Evolutionary conservation across 352 stramenopile genomes (phyloP), one percentile per base, ranked within the genome.

Genomic region (Globisporangium okanoganense): DNA sequence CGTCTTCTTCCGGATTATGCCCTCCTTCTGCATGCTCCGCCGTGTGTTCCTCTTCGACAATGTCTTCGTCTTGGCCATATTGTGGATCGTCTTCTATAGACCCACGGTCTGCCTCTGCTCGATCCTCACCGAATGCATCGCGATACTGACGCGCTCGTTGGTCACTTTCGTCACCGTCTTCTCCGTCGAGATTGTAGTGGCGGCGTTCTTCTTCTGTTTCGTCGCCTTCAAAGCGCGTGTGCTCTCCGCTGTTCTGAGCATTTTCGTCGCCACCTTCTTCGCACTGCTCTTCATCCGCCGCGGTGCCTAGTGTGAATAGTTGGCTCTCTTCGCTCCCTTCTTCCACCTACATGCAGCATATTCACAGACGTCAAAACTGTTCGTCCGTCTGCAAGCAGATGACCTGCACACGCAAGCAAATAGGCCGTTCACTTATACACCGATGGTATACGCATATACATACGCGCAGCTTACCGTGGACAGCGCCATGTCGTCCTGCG

Each of bases 311-410:
- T 1, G 51, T 47, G 36, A 57, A 57, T 5, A 35, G 0, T 47
- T 57, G 51, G 16, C 51, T 57, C 51, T 57, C 31, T 7, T 57
- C 51, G 20, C 51, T 57, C 16, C 24, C 51, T 47, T 57, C 51
- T 47, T 57, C 51, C 20, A 57, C 51, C 51, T 57, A 22, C 51
- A 45, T 7, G 1, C 20, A 9, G 2, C 20, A 56, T n/a, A 2
- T 18, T 24, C 20, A 7, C 33, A 33, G 14, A 6, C 35, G 31
- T 57, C 51, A 47, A 33, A 12, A 5, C 7, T 16, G 9, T 20
- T 31, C 33, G n/a, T 16, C 13, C 27, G 22, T 13, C 16, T 12
- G n/a, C 35, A 35, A 7, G 20, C 33, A 35, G 33, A 38, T 38
- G 33, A 38, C 10, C 8, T 16, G 8, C 31, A 43, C 31, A 33